These are phyloP conservation scores for Claviceps purpurea DNA, from an alignment of 2,329 filamentous ascomycete genomes.

Conservation along the genomic window DNA sequence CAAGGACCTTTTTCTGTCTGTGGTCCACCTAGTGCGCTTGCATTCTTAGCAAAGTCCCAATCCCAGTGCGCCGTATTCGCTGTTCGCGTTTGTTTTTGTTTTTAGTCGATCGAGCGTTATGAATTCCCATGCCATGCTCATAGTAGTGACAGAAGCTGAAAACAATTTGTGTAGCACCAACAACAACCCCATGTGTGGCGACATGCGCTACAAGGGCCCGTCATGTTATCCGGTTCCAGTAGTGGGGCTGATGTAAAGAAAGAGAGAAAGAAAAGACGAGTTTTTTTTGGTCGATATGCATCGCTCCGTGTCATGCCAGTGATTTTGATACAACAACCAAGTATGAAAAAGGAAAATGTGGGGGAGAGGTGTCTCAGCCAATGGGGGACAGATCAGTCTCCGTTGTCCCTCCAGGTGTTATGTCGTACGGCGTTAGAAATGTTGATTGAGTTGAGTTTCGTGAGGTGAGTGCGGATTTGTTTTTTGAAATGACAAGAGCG, in stretches of 20 bases:
- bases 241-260: slow-evolving; percentile 11
- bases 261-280: neutral
- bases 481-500: neutral
- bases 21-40: neutral
- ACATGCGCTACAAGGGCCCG: slow-evolving; percentile 13
- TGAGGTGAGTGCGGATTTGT: neutral
- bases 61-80: slow-evolving; percentile 4
- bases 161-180: slow-evolving; percentile 16
- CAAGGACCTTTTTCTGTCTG: neutral
- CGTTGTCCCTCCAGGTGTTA: slow-evolving; percentile 3
- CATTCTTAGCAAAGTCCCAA: slow-evolving; percentile 4
- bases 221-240: slow-evolving; percentile 9
- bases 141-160: slow-evolving; percentile 13
- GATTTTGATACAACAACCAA: slow-evolving; percentile 26
- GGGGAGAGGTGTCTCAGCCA: neutral
- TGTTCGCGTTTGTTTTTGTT: neutral
- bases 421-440: slow-evolving; percentile 8
- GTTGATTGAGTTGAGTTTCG: slow-evolving; percentile 3
- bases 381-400: neutral
- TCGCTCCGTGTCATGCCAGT: slow-evolving; percentile 35
- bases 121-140: slow-evolving; percentile 20
- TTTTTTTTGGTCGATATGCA: slow-evolving; percentile 29
- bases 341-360: slow-evolving; percentile 7
- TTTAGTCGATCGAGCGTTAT: slow-evolving; percentile 10
- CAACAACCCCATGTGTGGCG: slow-evolving; percentile 15